Conservation (phyloP, 805 yeast genomes). For the Pichia phayaonensis region DNA sequence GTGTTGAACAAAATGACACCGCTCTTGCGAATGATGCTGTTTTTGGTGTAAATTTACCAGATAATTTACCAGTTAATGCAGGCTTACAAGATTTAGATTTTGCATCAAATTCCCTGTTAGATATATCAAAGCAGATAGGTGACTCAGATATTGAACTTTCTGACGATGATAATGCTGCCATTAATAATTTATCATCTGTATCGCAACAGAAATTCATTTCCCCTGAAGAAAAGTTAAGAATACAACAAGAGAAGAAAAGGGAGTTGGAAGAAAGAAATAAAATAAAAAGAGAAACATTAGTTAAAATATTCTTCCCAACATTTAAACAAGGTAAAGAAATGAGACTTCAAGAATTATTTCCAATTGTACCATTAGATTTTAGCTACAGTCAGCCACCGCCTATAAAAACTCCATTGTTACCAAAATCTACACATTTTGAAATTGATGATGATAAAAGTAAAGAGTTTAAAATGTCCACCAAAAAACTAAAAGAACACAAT, state of each 20-base stretch:
- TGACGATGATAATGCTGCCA: slow-evolving; percentile 24
- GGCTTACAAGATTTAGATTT: slow-evolving; percentile 27
- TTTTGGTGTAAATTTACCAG: slow-evolving; percentile 27
- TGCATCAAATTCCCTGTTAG: slow-evolving; percentile 22
- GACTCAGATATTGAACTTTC: slow-evolving; percentile 19
- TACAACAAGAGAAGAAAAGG: slow-evolving; percentile 3
- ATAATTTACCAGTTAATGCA: slow-evolving; percentile 23
- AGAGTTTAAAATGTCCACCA: slow-evolving; percentile 33
- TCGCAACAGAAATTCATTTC: neutral
- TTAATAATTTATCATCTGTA: slow-evolving; percentile 2
- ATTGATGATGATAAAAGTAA: slow-evolving; percentile 54
- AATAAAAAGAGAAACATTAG: slow-evolving; percentile 26
- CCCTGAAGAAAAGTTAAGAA: slow-evolving; percentile 5
- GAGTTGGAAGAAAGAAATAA: slow-evolving; percentile 24
- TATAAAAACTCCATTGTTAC: slow-evolving; percentile 41
- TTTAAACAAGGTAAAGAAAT: slow-evolving; percentile 49
- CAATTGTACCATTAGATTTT: slow-evolving; percentile 47
- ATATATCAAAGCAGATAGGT: slow-evolving; percentile 13
- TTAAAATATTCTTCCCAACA: slow-evolving; percentile 52
- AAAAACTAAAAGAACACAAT: slow-evolving; percentile 15
- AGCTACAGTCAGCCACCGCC: slow-evolving; percentile 44
- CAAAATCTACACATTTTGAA: slow-evolving; percentile 53
- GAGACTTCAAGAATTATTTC: slow-evolving; percentile 60
- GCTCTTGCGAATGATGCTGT: slow-evolving; percentile 22
- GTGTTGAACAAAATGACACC: slow-evolving; percentile 25